phyloP scores from a whole-genome alignment of 139 green algal genomes.

The Auxenochlorella pyrenoidosa region DNA sequence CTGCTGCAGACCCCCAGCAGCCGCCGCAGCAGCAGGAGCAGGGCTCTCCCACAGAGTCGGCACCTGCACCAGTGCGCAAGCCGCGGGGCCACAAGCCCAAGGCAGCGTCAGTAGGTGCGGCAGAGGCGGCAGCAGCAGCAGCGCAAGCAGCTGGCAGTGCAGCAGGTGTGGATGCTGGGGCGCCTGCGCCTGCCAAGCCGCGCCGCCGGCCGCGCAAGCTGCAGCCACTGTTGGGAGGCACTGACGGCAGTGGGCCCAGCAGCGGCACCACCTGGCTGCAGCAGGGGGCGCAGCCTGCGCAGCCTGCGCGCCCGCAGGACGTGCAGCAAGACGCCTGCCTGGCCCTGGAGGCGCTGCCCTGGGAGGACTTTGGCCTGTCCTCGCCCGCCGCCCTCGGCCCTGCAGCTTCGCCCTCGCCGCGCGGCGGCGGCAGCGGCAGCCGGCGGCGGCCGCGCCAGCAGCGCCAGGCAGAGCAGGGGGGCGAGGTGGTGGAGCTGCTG shows the following conservation, averaged over 20 bases:
- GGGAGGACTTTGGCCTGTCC: constrained; percentile 20
- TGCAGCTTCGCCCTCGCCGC: neutral
- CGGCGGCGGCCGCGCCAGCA: constrained; percentile 1
- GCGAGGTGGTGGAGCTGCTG: constrained; percentile 1
- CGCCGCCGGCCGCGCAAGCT: constrained; percentile 17
- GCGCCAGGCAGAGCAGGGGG: neutral
- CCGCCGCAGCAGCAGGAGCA: constrained; percentile 1
- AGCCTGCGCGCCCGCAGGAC: neutral
- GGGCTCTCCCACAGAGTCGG: neutral
- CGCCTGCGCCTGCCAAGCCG: neutral
- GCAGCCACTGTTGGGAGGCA: neutral
- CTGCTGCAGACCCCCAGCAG: neutral
- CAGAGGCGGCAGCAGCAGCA: neutral
- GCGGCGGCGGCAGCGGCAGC: neutral
- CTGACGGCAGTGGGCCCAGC: neutral
- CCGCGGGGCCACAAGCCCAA: neutral
- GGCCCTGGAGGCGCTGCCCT: constrained; percentile 1
- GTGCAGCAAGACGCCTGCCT: neutral
- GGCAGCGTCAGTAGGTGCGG: neutral
- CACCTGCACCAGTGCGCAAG: neutral
- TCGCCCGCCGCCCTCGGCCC: neutral
- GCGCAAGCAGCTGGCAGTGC: neutral
- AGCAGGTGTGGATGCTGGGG: neutral
- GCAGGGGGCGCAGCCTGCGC: neutral
- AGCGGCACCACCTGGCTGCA: constrained; percentile 2